A percentile compares a stretch with the other conserved stretches of the same genome.
Conservation (phyloP, 352 stramenopile species). For the Globisporangium solare region DNA sequence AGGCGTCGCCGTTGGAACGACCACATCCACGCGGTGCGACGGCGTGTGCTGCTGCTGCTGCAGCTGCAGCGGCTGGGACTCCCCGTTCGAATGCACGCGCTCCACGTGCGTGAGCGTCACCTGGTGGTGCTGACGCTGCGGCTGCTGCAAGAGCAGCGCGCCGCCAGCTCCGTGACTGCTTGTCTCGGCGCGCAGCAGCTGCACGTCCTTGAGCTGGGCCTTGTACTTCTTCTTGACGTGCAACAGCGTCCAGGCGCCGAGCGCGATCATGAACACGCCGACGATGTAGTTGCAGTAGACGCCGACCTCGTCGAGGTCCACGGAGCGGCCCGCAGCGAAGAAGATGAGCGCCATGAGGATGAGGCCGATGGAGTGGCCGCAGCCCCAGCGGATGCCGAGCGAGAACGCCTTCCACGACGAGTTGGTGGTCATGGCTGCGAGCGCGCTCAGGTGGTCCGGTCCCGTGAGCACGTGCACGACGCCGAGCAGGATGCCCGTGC, state of each 20-base stretch:
- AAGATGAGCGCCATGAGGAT: conserved; percentile 82
- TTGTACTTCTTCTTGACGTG: conserved; percentile 53
- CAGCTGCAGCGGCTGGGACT: background rate
- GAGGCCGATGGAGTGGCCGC: conserved; percentile 87
- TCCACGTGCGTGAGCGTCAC: conserved; percentile 10
- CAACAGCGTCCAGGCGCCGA: conserved; percentile 54
- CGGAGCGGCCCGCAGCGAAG: conserved; percentile 53
- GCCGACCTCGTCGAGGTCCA: conserved; percentile 48
- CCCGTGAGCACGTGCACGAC: conserved; percentile 30
- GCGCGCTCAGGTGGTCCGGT: conserved; percentile 87
- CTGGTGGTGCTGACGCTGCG: background rate
- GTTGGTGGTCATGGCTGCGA: conserved; percentile 81
- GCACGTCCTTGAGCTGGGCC: conserved; percentile 32
- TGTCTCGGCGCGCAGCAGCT: background rate
- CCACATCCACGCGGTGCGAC: background rate
- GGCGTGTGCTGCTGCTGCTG: background rate
- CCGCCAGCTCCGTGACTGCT: background rate
- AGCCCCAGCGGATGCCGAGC: conserved; percentile 87
- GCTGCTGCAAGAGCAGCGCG: too few species aligned
- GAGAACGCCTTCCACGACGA: conserved; percentile 79
- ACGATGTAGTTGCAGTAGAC: conserved; percentile 70
- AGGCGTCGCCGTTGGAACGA: conserved; percentile 4
- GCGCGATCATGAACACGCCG: conserved; percentile 72
- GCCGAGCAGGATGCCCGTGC: conserved; percentile 18
- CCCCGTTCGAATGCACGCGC: background rate